A percentile compares a stretch with the other conserved stretches of the same genome.
phyloP scores from a whole-genome alignment of 257 asterid genomes.

The Lithospermum erythrorhizon region DNA sequence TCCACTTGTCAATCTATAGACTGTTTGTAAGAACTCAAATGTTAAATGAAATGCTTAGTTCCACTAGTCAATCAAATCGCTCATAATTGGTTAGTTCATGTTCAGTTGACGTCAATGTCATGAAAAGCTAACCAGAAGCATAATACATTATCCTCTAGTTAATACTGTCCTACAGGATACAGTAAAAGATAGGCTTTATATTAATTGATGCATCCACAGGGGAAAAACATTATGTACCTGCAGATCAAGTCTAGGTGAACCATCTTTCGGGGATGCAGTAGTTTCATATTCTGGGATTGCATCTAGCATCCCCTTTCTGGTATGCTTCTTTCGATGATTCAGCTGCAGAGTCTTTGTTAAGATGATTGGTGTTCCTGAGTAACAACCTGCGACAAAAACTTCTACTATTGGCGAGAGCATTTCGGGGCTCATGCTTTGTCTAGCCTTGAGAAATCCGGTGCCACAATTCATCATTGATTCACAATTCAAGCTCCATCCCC shows the following conservation, averaged over 20 bases:
- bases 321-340: slow-evolving; percentile 46
- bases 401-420: slow-evolving; percentile 49
- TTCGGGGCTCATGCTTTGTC: slow-evolving; percentile 40
- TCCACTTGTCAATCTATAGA: no score
- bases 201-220: not conserved
- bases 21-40: no score
- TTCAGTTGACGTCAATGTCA: no score
- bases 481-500: slow-evolving; percentile 63
- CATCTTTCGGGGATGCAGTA: slow-evolving; percentile 31
- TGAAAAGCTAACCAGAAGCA: no score
- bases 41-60: no score
- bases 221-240: slow-evolving; percentile 36
- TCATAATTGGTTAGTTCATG: no score
- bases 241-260: slow-evolving; percentile 33
- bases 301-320: slow-evolving; percentile 40
- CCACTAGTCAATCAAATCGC: no score
- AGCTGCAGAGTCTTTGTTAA: slow-evolving; percentile 66
- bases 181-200: not conserved
- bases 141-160: no score
- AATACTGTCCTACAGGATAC: no score
- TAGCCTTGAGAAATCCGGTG: slow-evolving; percentile 58
- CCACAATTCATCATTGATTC: slow-evolving; percentile 46
- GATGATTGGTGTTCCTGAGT: slow-evolving; percentile 64
- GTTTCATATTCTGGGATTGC: slow-evolving; percentile 61
- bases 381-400: slow-evolving; percentile 80